Conservation (phyloP, 192 early-diverging fungal species). For the Chytriomyces sp. region DNA sequence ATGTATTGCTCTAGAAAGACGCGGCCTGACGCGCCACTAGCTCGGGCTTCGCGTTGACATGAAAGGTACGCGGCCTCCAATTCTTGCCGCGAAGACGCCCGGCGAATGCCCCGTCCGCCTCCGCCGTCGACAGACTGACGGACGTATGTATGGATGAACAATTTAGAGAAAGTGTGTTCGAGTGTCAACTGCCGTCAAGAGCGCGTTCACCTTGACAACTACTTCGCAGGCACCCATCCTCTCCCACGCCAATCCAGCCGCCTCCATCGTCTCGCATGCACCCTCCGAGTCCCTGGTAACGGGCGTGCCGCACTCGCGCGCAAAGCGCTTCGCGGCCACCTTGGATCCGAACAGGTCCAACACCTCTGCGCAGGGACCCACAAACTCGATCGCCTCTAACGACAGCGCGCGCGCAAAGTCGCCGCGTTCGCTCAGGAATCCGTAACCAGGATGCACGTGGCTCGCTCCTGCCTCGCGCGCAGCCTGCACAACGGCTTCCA, state of each 20-base stretch:
- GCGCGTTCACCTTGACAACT: not conserved
- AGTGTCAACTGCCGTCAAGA: not conserved
- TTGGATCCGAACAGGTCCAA: constrained; percentile 83
- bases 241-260: too few relatives aligned
- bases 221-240: constrained; percentile 56
- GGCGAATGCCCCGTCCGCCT: constrained; percentile 90
- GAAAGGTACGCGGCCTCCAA: constrained; percentile 73
- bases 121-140: constrained; percentile 92
- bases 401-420: constrained; percentile 81
- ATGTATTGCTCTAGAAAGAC: constrained; percentile 83
- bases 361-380: constrained; percentile 79
- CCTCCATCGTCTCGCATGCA: constrained; percentile 59
- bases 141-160: constrained; percentile 77
- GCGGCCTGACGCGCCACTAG: constrained; percentile 84
- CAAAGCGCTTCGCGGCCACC: constrained; percentile 65
- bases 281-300: constrained; percentile 86
- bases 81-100: constrained; percentile 64
- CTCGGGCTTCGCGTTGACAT: constrained; percentile 74
- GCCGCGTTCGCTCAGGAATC: constrained; percentile 84
- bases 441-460: too few relatives aligned
- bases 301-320: constrained; percentile 69
- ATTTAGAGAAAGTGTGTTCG: constrained; percentile 50
- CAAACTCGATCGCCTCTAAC: constrained; percentile 78
- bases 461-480: too few relatives aligned
- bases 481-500: too few relatives aligned